phyloP scores from a whole-genome alignment of 2,329 filamentous ascomycete genomes.

The Ramularia endophylla region DNA sequence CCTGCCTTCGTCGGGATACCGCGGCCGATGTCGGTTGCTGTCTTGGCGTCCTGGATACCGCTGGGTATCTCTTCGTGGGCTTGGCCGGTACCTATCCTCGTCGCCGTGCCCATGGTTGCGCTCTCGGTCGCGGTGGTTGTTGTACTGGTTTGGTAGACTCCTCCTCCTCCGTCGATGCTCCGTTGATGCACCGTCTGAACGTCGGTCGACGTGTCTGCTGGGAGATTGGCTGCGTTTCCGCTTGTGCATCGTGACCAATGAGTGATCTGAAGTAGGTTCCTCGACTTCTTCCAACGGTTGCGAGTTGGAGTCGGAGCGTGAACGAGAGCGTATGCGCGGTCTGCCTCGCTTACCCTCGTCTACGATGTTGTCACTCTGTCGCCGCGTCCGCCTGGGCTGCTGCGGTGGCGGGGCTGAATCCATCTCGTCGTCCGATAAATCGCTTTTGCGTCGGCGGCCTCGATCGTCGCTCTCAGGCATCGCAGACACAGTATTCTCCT shows the following conservation, averaged over 20 bases:
- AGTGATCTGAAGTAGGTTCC: conserved; percentile 14
- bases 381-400: conserved; percentile 23
- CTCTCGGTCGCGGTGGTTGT: conserved; percentile 15
- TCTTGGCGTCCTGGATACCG: conserved; percentile 10
- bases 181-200: conserved; percentile 15
- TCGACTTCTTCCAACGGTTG: conserved; percentile 26
- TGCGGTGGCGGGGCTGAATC: conserved; percentile 21
- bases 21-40: conserved; percentile 22
- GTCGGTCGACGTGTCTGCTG: conserved; percentile 23
- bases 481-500: conserved; percentile 5
- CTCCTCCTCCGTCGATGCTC: conserved; percentile 26
- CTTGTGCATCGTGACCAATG: conserved; percentile 28
- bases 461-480: conserved; percentile 16
- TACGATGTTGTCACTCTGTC: conserved; percentile 31
- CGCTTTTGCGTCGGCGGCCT: conserved; percentile 25
- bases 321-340: conserved; percentile 28
- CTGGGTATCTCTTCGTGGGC: conserved; percentile 23
- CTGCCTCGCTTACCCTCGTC: conserved; percentile 33
- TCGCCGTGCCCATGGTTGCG: conserved; percentile 14
- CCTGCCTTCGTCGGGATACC: conserved; percentile 31
- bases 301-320: conserved; percentile 21
- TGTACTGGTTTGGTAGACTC: conserved; percentile 35
- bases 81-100: conserved; percentile 26
- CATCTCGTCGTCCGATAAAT: conserved; percentile 25
- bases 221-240: conserved; percentile 32